These are phyloP conservation scores for Alternaria brassicae DNA, from an alignment of 2,329 filamentous ascomycete genomes.

Conservation along the genomic window DNA sequence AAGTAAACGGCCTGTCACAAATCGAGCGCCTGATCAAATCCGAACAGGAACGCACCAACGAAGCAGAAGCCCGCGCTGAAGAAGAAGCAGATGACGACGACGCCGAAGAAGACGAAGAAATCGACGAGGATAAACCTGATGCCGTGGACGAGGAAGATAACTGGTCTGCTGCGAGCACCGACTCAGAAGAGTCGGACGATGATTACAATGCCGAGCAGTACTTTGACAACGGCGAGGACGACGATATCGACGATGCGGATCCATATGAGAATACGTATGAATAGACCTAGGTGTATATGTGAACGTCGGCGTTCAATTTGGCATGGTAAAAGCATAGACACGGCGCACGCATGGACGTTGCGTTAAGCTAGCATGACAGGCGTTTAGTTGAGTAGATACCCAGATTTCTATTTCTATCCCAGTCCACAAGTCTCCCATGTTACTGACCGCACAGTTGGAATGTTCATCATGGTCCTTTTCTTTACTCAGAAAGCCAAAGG, in stretches of 20 bases:
- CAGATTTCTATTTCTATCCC: conserved; percentile 10
- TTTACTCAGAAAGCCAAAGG: no score
- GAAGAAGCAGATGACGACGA: conserved; percentile 51
- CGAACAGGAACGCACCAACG: conserved; percentile 54
- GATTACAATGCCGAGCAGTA: conserved; percentile 68
- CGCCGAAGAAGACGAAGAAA: conserved; percentile 56
- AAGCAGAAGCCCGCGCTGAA: conserved; percentile 56
- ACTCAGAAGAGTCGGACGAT: conserved; percentile 70
- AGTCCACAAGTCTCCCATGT: no score
- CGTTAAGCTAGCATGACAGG: conserved; percentile 7
- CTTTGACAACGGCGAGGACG: conserved; percentile 61
- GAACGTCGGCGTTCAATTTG: neutral
- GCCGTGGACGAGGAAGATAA: conserved; percentile 66
- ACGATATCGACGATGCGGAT: conserved; percentile 51
- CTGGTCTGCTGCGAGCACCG: conserved; percentile 60
- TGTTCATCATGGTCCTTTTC: no score
- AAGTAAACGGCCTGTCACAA: conserved; percentile 38
- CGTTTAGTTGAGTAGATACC: conserved; percentile 31
- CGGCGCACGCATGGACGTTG: conserved; percentile 3
- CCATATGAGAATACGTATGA: conserved; percentile 48
- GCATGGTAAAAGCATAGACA: neutral
- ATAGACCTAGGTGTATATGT: conserved; percentile 7
- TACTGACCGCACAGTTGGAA: no score
- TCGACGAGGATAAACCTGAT: conserved; percentile 60
- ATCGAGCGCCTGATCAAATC: conserved; percentile 53